Percentiles rank a stretch among this genome's conserved stretches.
Conservation (phyloP, 202 grass and related monocot genomes). For the Brachypodium distachyon region DNA sequence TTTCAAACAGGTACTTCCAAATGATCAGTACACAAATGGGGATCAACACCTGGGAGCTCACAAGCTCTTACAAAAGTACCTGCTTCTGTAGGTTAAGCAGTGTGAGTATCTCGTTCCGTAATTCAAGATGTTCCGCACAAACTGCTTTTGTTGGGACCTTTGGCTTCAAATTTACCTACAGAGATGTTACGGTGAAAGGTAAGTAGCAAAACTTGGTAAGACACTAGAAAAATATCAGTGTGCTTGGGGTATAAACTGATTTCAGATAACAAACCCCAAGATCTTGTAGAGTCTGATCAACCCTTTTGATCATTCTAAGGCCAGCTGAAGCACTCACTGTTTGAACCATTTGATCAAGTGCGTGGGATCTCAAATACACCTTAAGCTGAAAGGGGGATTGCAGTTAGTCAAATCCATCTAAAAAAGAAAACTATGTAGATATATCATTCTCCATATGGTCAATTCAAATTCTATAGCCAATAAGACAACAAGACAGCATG, state of each 20-base stretch:
- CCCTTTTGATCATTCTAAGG: constrained; percentile 78
- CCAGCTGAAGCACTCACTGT: constrained; percentile 78
- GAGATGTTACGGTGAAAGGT: constrained; percentile 8
- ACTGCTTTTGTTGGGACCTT: constrained; percentile 85
- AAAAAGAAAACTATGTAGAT: neutral
- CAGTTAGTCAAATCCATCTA: constrained; percentile 20
- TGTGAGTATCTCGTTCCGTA: constrained; percentile 74
- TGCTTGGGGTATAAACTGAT: neutral
- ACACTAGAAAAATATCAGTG: too few relatives aligned
- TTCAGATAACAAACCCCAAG: constrained; percentile 66
- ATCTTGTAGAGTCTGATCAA: constrained; percentile 92
- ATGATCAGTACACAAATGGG: neutral
- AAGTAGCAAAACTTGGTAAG: neutral
- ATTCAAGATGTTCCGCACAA: constrained; percentile 73
- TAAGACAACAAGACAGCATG: neutral
- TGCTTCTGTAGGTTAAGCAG: constrained; percentile 84
- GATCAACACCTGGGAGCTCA: neutral
- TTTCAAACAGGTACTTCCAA: neutral
- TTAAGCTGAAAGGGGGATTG: constrained; percentile 54
- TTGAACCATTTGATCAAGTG: constrained; percentile 97
- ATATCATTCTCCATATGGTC: constrained; percentile 4
- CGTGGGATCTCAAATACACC: constrained; percentile 90
- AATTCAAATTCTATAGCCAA: neutral
- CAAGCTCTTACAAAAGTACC: constrained; percentile 30
- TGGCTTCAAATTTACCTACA: constrained; percentile 73